Conservation (phyloP, 108 stramenopile species). For the Skeletonema grethae region DNA sequence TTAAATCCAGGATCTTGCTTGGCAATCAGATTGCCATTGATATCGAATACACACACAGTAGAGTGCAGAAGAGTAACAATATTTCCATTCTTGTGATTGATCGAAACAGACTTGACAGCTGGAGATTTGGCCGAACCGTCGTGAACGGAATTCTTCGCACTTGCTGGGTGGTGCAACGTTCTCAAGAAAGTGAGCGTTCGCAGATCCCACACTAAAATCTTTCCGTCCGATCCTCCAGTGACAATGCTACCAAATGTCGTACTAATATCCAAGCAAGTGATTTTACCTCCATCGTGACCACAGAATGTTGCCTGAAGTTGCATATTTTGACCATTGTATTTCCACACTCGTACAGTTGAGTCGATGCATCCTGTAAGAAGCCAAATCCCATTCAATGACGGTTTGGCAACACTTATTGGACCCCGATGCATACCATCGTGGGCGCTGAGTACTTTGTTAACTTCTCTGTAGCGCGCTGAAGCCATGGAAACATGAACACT, state of each 20-base stretch:
- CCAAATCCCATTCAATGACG: conserved; percentile 76
- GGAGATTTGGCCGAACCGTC: conserved; percentile 27
- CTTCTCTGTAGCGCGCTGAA: conserved; percentile 70
- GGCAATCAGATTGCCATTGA: conserved; percentile 90
- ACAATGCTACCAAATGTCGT: conserved; percentile 87
- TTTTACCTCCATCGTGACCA: conserved; percentile 88
- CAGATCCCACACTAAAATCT: conserved; percentile 93
- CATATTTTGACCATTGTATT: conserved; percentile 71
- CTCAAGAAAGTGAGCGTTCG: conserved; percentile 89
- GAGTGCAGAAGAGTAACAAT: conserved; percentile 82
- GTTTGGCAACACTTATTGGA: conserved; percentile 78
- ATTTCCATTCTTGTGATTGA: conserved; percentile 91
- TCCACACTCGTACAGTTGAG: conserved; percentile 93
- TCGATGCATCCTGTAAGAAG: conserved; percentile 91
- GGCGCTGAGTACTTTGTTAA: conserved; percentile 85
- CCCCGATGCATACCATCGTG: conserved; percentile 92
- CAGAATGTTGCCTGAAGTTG: conserved; percentile 81
- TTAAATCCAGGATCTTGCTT: conserved; percentile 62
- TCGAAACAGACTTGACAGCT: conserved; percentile 75
- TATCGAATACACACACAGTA: conserved; percentile 82
- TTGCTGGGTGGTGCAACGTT: conserved; percentile 51
- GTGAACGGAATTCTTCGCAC: conserved; percentile 5
- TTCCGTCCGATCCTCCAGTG: conserved; percentile 86
- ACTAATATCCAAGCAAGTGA: conserved; percentile 87
- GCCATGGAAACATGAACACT: conserved; percentile 77